phyloP scores from a whole-genome alignment of 2,329 filamentous ascomycete genomes.

The Alternaria sp. region DNA sequence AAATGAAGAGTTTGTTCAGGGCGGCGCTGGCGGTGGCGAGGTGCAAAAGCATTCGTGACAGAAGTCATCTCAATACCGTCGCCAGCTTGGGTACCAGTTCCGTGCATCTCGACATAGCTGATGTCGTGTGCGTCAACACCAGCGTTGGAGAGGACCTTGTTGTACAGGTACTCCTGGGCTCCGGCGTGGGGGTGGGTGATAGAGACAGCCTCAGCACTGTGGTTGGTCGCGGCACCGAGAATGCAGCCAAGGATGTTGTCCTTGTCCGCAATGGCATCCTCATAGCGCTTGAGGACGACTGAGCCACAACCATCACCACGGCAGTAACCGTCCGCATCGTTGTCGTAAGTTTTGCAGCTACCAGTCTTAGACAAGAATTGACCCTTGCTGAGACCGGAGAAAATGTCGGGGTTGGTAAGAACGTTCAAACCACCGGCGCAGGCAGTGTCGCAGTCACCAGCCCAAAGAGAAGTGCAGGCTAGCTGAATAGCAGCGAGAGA shows the following conservation, averaged over 20 bases:
- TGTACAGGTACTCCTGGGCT: conserved; percentile 76
- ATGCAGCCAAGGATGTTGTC: conserved; percentile 79
- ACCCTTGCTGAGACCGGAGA: conserved; percentile 76
- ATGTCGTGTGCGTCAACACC: conserved; percentile 80
- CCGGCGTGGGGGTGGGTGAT: conserved; percentile 85
- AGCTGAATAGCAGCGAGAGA: conserved; percentile 76
- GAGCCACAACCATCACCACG: conserved; percentile 79
- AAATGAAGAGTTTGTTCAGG: conserved; percentile 61
- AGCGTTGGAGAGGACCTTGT: conserved; percentile 74
- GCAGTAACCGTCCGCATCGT: conserved; percentile 83
- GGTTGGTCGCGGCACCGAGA: conserved; percentile 78
- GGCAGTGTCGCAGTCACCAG: conserved; percentile 81
- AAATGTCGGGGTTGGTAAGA: conserved; percentile 83
- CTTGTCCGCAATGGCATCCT: conserved; percentile 79
- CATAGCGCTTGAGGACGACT: conserved; percentile 79
- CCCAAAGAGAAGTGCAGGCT: conserved; percentile 76
- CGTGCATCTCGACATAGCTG: conserved; percentile 89
- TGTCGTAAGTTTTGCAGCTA: conserved; percentile 82
- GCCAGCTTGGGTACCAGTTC: conserved; percentile 85
- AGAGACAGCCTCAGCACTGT: conserved; percentile 81
- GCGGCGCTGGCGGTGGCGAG: conserved; percentile 59
- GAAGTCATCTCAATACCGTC: conserved; percentile 85
- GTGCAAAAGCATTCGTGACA: conserved; percentile 71
- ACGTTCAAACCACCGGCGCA: conserved; percentile 81
- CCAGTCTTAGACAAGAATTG: conserved; percentile 82